Percentiles rank a stretch among this genome's conserved stretches.
These are phyloP conservation scores for Solanum acaule DNA, from an alignment of 257 asterid genomes.

Conservation along the genomic window DNA sequence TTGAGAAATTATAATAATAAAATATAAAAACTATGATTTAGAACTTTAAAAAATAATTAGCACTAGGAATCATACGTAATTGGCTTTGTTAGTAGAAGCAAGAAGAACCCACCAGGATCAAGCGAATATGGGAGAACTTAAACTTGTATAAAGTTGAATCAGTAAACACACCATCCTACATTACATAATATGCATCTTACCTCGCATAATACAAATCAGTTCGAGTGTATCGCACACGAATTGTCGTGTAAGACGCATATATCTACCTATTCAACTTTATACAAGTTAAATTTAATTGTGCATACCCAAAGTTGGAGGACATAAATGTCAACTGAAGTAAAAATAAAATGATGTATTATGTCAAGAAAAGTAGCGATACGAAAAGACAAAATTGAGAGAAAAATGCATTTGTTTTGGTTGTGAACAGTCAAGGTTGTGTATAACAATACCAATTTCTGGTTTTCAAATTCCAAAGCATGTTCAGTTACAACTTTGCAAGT, in stretches of 20 bases:
- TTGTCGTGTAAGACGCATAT: no score
- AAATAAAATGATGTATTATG: not conserved
- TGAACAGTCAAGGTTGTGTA: not conserved
- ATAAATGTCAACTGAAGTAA: no score
- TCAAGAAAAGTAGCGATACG: not conserved
- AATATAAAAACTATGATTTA: no score
- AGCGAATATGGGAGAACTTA: not conserved
- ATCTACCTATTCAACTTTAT: no score
- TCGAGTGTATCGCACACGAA: no score
- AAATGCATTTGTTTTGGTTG: not conserved
- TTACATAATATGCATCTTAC: not conserved
- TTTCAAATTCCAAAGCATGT: not conserved
- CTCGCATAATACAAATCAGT: not conserved
- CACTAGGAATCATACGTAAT: no score
- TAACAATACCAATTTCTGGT: not conserved
- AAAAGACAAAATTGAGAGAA: not conserved
- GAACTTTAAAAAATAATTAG: no score
- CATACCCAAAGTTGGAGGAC: not conserved
- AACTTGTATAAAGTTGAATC: no score
- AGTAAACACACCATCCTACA: no score
- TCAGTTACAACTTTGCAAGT: not conserved
- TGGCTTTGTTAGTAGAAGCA: not conserved
- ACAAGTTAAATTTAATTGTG: no score
- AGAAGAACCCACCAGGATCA: not conserved
- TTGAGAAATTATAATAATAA: no score